phyloP scores from a whole-genome alignment of 2,329 filamentous ascomycete species.

The Fusarium redolens region DNA sequence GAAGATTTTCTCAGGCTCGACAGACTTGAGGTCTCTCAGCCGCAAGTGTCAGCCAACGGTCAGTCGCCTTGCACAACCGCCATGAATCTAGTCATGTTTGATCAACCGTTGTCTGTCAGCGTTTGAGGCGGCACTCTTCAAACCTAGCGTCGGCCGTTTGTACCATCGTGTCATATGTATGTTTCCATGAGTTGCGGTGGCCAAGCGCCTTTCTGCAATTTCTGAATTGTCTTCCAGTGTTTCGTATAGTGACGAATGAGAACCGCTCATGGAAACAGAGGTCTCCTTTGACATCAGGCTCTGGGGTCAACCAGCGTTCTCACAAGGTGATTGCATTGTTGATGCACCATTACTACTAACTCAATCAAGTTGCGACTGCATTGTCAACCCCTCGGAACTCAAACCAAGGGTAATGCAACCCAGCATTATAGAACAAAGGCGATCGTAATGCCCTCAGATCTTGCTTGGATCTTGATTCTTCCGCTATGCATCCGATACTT shows the following conservation, averaged over 20 bases:
- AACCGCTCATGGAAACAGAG: background rate
- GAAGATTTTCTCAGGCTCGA: conserved; percentile 1
- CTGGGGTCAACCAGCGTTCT: background rate
- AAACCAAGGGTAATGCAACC: background rate
- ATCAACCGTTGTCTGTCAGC: background rate
- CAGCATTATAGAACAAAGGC: conserved; percentile 4
- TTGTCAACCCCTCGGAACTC: background rate
- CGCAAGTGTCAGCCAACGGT: background rate
- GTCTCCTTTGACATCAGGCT: background rate
- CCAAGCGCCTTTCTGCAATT: background rate
- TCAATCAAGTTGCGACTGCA: background rate
- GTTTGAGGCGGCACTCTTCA: background rate
- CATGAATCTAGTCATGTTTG: conserved; percentile 14
- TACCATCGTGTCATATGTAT: background rate
- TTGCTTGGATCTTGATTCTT: conserved; percentile 6
- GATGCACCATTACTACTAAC: background rate
- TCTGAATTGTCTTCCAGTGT: background rate
- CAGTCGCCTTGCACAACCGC: background rate
- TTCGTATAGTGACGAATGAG: background rate
- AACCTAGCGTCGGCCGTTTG: background rate
- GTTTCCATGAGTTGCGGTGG: background rate
- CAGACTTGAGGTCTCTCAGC: background rate
- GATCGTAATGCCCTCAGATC: background rate
- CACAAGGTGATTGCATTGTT: background rate
- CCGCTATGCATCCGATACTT: background rate